Evolutionary conservation across 208 protist genomes (phyloP).

Genomic region (Leishmania major): DNA sequence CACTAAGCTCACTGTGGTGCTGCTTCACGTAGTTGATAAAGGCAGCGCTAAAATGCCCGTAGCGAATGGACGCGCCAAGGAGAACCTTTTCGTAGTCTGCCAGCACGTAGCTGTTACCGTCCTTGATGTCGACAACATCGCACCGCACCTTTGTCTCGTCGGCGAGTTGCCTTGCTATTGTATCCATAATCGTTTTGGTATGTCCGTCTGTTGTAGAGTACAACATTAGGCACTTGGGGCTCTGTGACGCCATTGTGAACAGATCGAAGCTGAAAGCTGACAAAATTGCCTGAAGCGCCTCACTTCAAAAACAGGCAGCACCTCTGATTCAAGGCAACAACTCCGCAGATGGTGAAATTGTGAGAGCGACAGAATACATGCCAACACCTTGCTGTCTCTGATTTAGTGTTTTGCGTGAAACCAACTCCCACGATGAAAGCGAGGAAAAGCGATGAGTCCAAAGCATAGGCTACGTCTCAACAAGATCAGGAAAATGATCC

Average conservation of each 20-base stretch:
- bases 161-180: constrained; percentile 8
- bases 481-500: background rate
- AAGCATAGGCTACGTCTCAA: background rate
- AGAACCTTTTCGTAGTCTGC: constrained; percentile 25
- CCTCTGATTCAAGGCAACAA: no score
- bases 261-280: background rate
- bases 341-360: background rate
- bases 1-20: constrained; percentile 11
- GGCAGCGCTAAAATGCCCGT: constrained; percentile 16
- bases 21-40: constrained; percentile 13
- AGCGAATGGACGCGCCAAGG: constrained; percentile 24
- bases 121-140: constrained; percentile 14
- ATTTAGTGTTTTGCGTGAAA: background rate
- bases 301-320: background rate
- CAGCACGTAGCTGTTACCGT: background rate
- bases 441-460: background rate
- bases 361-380: background rate
- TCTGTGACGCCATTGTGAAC: background rate
- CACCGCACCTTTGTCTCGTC: background rate
- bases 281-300: background rate
- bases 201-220: constrained; percentile 30
- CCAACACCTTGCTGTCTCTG: background rate
- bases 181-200: constrained; percentile 21
- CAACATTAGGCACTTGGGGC: constrained; percentile 20
- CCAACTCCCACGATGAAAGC: background rate